Conservation (phyloP, 768 basidiomycete species). For the Lentinula edodes region DNA sequence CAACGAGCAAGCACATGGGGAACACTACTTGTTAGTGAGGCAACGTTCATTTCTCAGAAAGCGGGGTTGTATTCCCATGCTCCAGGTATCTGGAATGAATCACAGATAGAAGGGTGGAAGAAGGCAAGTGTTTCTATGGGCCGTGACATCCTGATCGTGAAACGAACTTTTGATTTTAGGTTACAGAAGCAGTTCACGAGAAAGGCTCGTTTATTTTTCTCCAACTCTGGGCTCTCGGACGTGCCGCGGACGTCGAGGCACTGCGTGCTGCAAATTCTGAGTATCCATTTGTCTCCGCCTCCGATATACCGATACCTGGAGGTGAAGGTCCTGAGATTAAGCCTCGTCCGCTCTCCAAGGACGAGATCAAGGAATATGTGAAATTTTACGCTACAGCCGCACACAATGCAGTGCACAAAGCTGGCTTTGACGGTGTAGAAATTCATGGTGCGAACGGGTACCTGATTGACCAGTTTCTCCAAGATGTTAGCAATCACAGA, state of each 20-base stretch:
- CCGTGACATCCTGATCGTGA: constrained; percentile 42
- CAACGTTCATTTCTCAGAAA: constrained; percentile 28
- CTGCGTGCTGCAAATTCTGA: constrained; percentile 31
- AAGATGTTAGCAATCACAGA: constrained; percentile 49
- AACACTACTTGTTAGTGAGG: constrained; percentile 37
- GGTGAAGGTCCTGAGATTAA: not conserved
- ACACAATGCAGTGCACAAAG: constrained; percentile 43
- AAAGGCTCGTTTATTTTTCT: constrained; percentile 40
- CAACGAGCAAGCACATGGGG: constrained; percentile 27
- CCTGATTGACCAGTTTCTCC: constrained; percentile 57
- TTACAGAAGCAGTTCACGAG: constrained; percentile 54
- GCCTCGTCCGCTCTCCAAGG: constrained; percentile 38
- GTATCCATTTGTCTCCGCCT: constrained; percentile 20
- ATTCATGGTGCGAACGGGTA: constrained; percentile 43
- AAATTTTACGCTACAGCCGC: constrained; percentile 50
- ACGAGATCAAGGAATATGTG: constrained; percentile 46
- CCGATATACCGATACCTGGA: constrained; percentile 14
- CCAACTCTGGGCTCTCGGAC: constrained; percentile 50
- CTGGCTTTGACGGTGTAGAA: constrained; percentile 66
- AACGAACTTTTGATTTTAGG: constrained; percentile 42
- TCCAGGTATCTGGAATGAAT: constrained; percentile 33
- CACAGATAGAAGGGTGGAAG: constrained; percentile 25
- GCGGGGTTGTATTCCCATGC: constrained; percentile 21
- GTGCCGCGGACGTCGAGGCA: constrained; percentile 24
- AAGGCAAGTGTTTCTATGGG: constrained; percentile 8